Conservation (phyloP, 176 grass and related monocot species). For the barley (Hordeum vulgare) region MorexV3_pseudomolecules_assembly NC_058518.1:115337045-115337544, state of each 20-base stretch:
- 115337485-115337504: too few species aligned
- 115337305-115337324: not conserved
- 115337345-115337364: too few species aligned
- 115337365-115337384: too few species aligned
- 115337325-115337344: too few species aligned
- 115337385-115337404: too few species aligned
- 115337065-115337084: not conserved
- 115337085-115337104: not conserved
- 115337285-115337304: not conserved
- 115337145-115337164: constrained; percentile 88
- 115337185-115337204: constrained; percentile 68
- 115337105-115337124: constrained; percentile 17
- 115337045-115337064: not conserved
- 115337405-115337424: too few species aligned
- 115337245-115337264: not conserved
- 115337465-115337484: too few species aligned
- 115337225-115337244: constrained; percentile 76
- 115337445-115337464: too few species aligned
- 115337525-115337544: too few species aligned
- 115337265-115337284: not conserved
- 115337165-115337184: constrained; percentile 79
- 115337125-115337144: too few species aligned
- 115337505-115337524: too few species aligned
- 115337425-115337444: too few species aligned
- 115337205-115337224: constrained; percentile 95